phyloP scores from a whole-genome alignment of 2,329 filamentous ascomycete species.

The Colletotrichum eremochloae region DNA sequence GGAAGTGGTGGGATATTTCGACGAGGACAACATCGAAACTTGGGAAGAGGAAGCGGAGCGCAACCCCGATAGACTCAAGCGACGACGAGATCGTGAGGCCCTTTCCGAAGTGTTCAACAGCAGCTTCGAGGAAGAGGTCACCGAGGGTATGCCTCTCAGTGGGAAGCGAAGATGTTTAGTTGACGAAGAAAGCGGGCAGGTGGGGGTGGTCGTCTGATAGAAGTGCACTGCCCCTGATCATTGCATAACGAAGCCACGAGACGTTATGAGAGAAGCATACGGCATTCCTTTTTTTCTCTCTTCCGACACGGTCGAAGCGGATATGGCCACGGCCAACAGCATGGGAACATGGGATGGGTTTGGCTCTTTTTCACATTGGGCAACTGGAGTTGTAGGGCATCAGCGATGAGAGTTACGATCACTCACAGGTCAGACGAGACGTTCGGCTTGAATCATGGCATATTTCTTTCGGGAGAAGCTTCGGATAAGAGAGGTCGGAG shows the following conservation, averaged over 20 bases:
- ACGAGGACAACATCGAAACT: constrained; percentile 58
- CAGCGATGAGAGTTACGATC: constrained; percentile 18
- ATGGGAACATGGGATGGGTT: constrained; percentile 6
- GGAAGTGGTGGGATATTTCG: constrained; percentile 62
- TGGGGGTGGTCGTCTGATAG: constrained; percentile 40
- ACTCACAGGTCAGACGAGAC: constrained; percentile 26
- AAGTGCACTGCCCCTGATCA: constrained; percentile 33
- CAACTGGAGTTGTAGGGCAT: constrained; percentile 27
- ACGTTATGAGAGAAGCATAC: constrained; percentile 34
- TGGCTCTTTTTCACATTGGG: constrained; percentile 15
- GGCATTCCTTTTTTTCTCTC: constrained; percentile 15
- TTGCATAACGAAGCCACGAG: constrained; percentile 41
- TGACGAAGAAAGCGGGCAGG: constrained; percentile 42
- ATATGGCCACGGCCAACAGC: constrained; percentile 6
- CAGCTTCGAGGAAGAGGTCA: constrained; percentile 57
- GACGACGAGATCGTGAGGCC: constrained; percentile 53
- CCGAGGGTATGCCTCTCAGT: constrained; percentile 49
- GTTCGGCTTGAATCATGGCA: constrained; percentile 15
- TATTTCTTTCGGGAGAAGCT: not conserved
- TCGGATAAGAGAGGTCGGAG: not conserved
- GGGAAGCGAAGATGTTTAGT: constrained; percentile 55
- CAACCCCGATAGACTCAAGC: constrained; percentile 50
- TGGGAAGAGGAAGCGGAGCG: constrained; percentile 55
- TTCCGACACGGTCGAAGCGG: not conserved
- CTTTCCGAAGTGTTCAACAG: constrained; percentile 55